Base-by-base conservation (phyloP, 108 stramenopile genomes). In the Cylindrotheca fusiformis region DNA sequence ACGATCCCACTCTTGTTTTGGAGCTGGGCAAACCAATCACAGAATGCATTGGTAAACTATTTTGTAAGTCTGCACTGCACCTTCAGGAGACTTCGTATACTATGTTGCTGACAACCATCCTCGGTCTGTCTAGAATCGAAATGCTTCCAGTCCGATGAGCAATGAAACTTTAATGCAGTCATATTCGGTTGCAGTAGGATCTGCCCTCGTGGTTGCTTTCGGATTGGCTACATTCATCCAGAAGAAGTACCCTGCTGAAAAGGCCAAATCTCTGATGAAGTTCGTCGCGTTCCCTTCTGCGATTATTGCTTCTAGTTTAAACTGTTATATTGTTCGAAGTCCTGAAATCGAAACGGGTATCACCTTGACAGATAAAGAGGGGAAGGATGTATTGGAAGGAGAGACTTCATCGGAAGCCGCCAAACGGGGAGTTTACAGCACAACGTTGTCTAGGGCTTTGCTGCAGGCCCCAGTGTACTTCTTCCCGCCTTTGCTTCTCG, bases 1-100 rank as follows among this genome's bases (percentile, higher is more conserved):
- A 89, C 87, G 0, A 55, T 65, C 2, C 67, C 83, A 8, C 48
- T 92, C 14, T 55, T 93, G 12, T 91, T 89, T 69, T 91, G 91
- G 87, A 88, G 88, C 48, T 93, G 86, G 80, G 52, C 81, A 19
- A 96, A 96, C 65, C 95, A 96, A 56, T 79, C 71, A 44, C 93
- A 91, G 52, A 96, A 96, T 75, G 95, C 95, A 29, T 50, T 90
- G 33, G 88, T 96, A 36, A 95, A 84, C 29, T 93, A 91, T 69
- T 80, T 83, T 48, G 71, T 72, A 51, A 54, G 71, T 72, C 22
- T 27, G 4, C 5, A 85, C 88, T 29, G 48, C 46, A 46, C 83
- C 84, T 0, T 84, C 44, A 10, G 44, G 17, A 10, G 44, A 45
- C n/a, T n/a, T n/a, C n/a, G n/a, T n/a, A n/a, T n/a, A n/a, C n/a